Conservation (phyloP, 352 stramenopile genomes). For the Pythium graminicola region DNA sequence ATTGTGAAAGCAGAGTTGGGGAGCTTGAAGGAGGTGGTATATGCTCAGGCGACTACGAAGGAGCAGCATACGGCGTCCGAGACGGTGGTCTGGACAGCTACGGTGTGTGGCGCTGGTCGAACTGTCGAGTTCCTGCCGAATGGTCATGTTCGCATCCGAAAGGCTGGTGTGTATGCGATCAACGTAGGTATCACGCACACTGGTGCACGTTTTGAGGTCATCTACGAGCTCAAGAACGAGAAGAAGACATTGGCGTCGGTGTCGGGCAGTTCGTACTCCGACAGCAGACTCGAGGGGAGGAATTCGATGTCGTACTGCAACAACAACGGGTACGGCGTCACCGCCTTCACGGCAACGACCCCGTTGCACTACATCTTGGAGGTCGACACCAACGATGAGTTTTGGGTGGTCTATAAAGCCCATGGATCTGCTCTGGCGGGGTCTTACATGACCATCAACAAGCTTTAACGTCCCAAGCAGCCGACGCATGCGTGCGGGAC, state of each 20-base stretch:
- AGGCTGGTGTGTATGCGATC: neutral
- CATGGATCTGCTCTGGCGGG: neutral
- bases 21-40: neutral
- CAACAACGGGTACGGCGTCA: too few species aligned
- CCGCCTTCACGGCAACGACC: neutral
- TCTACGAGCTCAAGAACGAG: neutral
- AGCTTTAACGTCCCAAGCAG: constrained; percentile 9
- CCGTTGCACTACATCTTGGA: constrained; percentile 3
- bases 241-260: neutral
- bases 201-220: neutral
- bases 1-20: neutral
- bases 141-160: neutral
- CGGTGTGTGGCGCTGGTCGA: neutral
- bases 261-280: neutral
- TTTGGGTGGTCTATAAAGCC: neutral
- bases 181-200: neutral
- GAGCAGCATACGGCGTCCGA: neutral
- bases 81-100: neutral
- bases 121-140: neutral
- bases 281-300: too few species aligned
- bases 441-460: constrained; percentile 9
- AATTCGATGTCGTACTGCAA: too few species aligned
- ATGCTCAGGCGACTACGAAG: neutral
- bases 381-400: neutral
- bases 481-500: too few species aligned